Base-by-base conservation (phyloP, 768 basidiomycete genomes). In the Antrodiella citrinella region DNA sequence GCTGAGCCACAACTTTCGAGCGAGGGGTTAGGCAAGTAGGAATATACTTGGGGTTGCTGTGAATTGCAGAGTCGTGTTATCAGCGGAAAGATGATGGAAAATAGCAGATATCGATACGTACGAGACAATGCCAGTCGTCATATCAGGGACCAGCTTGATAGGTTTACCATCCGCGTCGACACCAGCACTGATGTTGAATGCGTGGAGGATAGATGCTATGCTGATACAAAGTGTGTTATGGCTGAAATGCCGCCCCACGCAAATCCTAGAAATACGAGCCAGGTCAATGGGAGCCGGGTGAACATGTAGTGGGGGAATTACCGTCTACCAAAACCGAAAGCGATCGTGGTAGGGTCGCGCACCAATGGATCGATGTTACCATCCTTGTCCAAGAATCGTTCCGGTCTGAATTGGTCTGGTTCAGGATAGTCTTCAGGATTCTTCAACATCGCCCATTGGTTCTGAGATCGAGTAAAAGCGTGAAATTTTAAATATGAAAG, bases 121-220 rank as follows among this genome's bases (percentile, higher is more conserved):
- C 30, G 30, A 7, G 7, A 35, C 15, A 35, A 35, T 7, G 7
- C 30, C 30, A 7, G n/a, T n/a, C n/a, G n/a, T 35, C 30, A 35
- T 15, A 7, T 35, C 30, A 35, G 7, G 7, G 30, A 7, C 15
- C 30, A 35, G 30, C 15, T 35, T 15, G 7, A 35, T 15, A 7
- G 30, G 30, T 7, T 7, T 35, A 7, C 30, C 30, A 15, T 35
- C 7, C 7, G 7, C 30, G 15, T 35, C 30, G 15, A 35, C 7
- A 15, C 30, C 30, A 7, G 30, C 30, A 15, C 30, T 35, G 26
- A 58, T 55, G 21, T 53, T 38, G 44, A 58, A 58, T 22, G 24
- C 39, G 15, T 51, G 46, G 12, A 55, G 44, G 20, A 43, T 48
- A 21, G 51, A 24, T 3, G 57, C 57, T 18, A 58, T 49, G 18